Conservation (phyloP, 495 filamentous ascomycete species). For the Podospora appendiculata region DNA sequence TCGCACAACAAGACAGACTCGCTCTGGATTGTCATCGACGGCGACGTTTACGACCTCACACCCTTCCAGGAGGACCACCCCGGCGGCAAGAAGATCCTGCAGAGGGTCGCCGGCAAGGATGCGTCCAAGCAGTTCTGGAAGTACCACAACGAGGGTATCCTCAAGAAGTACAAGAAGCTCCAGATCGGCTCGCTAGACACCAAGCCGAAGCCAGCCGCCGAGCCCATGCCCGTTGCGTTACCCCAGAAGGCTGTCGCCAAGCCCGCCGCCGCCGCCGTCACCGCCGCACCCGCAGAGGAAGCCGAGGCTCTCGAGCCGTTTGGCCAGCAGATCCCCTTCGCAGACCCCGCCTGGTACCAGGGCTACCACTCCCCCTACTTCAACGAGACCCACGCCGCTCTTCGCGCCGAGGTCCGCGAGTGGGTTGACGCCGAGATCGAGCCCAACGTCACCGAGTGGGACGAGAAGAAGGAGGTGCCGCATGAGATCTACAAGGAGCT, state of each 20-base stretch:
- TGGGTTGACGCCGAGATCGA: conserved; percentile 90
- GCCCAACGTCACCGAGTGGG: conserved; percentile 91
- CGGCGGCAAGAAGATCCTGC: conserved; percentile 96
- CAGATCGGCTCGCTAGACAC: conserved; percentile 85
- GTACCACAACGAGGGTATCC: conserved; percentile 87
- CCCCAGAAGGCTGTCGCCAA: conserved; percentile 41
- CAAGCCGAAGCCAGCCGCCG: conserved; percentile 59
- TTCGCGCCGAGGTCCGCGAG: conserved; percentile 81
- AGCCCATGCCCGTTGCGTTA: conserved; percentile 45
- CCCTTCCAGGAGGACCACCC: conserved; percentile 93
- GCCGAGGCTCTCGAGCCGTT: conserved; percentile 72
- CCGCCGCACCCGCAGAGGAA: conserved; percentile 45
- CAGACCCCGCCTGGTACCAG: conserved; percentile 94
- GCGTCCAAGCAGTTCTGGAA: conserved; percentile 99
- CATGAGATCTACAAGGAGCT: conserved; percentile 88
- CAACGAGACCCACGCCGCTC: conserved; percentile 84
- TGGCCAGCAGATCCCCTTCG: conserved; percentile 83
- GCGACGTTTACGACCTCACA: conserved; percentile 94
- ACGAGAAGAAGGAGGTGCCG: conserved; percentile 85
- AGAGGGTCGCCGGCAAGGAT: conserved; percentile 90
- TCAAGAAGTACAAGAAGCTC: conserved; percentile 89
- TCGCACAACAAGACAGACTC: conserved; percentile 81
- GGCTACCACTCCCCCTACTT: conserved; percentile 93
- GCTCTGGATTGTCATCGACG: conserved; percentile 86
- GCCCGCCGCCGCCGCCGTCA: conserved; percentile 35